Evolutionary conservation across 1,284 basidiomycete genomes (phyloP).

Genomic region (Cryptococcus sp.): DNA sequence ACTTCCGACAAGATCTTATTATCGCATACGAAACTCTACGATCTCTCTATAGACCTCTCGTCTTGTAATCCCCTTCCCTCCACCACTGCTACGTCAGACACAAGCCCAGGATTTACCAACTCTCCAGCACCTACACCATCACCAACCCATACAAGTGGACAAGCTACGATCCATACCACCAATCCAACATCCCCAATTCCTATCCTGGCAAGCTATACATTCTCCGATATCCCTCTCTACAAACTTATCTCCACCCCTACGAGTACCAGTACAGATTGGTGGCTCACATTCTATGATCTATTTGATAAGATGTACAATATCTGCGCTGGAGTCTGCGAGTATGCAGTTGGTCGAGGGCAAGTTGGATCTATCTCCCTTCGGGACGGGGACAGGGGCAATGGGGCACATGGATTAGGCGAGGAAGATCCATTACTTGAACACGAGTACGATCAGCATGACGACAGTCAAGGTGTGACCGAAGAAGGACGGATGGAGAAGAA

Average conservation of each 20-base stretch:
- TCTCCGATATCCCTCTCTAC: slow-evolving; percentile 38
- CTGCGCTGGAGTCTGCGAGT: slow-evolving; percentile 44
- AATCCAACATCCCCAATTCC: background rate
- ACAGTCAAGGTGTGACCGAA: background rate
- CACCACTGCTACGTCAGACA: background rate
- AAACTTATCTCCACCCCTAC: slow-evolving; percentile 33
- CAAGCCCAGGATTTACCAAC: too few species aligned
- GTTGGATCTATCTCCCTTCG: slow-evolving; percentile 4
- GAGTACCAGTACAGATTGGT: slow-evolving; percentile 25
- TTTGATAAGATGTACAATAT: slow-evolving; percentile 32
- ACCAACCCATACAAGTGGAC: too few species aligned
- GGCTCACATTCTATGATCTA: slow-evolving; percentile 39
- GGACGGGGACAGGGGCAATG: background rate
- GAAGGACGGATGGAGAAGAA: slow-evolving; percentile 18
- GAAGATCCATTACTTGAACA: slow-evolving; percentile 5
- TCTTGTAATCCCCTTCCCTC: slow-evolving; percentile 9
- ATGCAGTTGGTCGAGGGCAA: slow-evolving; percentile 30
- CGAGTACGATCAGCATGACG: slow-evolving; percentile 12
- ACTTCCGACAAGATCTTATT: slow-evolving; percentile 41
- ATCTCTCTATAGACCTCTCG: slow-evolving; percentile 43
- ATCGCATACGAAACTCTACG: slow-evolving; percentile 34
- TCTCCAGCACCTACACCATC: too few species aligned
- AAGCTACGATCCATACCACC: slow-evolving; percentile 1
- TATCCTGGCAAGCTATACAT: slow-evolving; percentile 25
- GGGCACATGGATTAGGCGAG: background rate